Evolutionary conservation across 192 early-diverging fungal genomes (phyloP).

Genomic region (Gigaspora rosea): DNA sequence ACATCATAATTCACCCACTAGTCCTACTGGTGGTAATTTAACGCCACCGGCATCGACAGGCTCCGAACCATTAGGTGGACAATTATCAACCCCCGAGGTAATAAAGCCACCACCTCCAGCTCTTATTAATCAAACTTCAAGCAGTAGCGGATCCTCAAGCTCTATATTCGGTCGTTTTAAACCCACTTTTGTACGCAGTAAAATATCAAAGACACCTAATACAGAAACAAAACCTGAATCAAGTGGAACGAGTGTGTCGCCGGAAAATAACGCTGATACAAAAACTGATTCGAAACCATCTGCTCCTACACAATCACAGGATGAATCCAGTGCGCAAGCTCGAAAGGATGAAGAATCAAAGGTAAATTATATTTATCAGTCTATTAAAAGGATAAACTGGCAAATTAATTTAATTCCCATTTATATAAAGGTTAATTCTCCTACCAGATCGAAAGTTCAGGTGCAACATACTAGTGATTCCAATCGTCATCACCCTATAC

Average conservation of each 20-base stretch:
- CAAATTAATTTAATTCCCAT: not conserved
- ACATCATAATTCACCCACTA: slow-evolving; percentile 36
- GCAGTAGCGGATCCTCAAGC: slow-evolving; percentile 13
- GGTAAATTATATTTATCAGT: not conserved
- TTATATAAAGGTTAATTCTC: not conserved
- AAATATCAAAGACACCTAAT: not conserved
- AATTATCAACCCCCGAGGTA: not conserved
- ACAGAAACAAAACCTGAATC: not conserved
- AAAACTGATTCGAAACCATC: not conserved
- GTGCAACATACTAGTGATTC: not conserved
- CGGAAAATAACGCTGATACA: not conserved
- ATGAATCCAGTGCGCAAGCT: not conserved
- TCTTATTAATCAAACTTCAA: slow-evolving; percentile 35
- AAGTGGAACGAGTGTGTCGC: not conserved
- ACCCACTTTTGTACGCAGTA: slow-evolving; percentile 33
- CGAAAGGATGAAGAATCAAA: not conserved
- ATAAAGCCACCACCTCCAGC: slow-evolving; percentile 46
- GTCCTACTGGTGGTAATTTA: not conserved
- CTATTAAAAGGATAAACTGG: not conserved
- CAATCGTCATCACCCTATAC: not conserved
- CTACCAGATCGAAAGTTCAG: not conserved
- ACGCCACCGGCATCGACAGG: not conserved
- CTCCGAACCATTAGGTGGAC: not conserved
- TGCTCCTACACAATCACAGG: slow-evolving; percentile 26
- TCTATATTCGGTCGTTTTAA: slow-evolving; percentile 53